phyloP scores from a whole-genome alignment of 371 early-diverging fungal species.

The Mucor lusitanicus region DNA sequence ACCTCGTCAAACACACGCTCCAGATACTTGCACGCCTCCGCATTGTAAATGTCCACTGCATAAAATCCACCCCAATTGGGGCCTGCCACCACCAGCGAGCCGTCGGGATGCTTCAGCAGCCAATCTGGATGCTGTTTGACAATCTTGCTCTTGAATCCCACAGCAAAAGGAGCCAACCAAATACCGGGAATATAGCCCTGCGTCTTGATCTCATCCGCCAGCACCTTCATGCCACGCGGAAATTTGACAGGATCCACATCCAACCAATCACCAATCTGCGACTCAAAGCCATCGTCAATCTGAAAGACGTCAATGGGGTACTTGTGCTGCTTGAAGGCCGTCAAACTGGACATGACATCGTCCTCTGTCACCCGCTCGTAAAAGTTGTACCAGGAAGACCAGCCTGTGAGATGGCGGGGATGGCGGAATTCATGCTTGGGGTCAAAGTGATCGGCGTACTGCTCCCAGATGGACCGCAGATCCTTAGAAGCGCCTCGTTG shows the following conservation, averaged over 20 bases:
- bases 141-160: constrained; percentile 47
- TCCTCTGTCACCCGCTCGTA: constrained; percentile 58
- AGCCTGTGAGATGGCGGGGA: constrained; percentile 50
- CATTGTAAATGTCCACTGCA: constrained; percentile 56
- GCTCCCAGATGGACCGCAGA: constrained; percentile 43
- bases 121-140: constrained; percentile 59
- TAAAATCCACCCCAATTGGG: constrained; percentile 59
- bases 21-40: constrained; percentile 46
- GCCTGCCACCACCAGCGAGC: constrained; percentile 35
- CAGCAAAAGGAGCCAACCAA: constrained; percentile 65
- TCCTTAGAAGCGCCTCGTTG: constrained; percentile 28
- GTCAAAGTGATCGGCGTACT: constrained; percentile 41
- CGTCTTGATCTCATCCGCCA: constrained; percentile 38
- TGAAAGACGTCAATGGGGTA: constrained; percentile 63
- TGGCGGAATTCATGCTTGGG: constrained; percentile 27
- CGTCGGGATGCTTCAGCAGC: constrained; percentile 42
- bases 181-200: constrained; percentile 51
- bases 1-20: constrained; percentile 53
- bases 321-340: constrained; percentile 32
- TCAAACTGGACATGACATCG: constrained; percentile 46
- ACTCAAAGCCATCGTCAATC: constrained; percentile 62
- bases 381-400: constrained; percentile 65
- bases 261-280: constrained; percentile 63
- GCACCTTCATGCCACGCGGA: constrained; percentile 48
- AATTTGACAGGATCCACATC: constrained; percentile 47